phyloP scores from a whole-genome alignment of 208 protist genomes.

The Acanthamoeba royreba region DNA sequence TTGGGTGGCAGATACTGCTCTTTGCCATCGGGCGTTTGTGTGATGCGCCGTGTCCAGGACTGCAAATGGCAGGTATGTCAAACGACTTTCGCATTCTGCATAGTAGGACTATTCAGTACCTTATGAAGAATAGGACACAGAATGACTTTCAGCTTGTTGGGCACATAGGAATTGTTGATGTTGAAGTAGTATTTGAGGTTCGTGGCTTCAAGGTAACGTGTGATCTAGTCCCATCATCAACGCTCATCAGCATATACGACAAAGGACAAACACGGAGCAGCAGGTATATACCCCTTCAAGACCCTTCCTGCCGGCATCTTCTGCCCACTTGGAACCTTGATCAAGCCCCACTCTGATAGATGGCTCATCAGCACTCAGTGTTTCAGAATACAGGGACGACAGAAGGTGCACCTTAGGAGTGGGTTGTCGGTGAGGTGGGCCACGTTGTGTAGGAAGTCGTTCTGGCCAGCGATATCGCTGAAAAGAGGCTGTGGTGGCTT shows the following conservation, averaged over 20 bases:
- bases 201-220: slow-evolving; percentile 33
- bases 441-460: neutral
- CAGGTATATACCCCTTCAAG: neutral
- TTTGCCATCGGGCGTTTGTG: neutral
- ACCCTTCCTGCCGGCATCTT: neutral
- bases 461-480: neutral
- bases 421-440: neutral
- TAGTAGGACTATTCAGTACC: neutral
- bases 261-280: neutral
- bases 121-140: slow-evolving; percentile 74
- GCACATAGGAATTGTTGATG: slow-evolving; percentile 80
- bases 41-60: slow-evolving; percentile 33
- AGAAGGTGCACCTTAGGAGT: neutral
- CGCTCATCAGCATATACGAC: neutral
- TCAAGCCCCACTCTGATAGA: neutral
- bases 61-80: neutral
- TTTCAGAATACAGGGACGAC: neutral
- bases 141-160: slow-evolving; percentile 77
- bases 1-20: slow-evolving; percentile 29
- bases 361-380: neutral
- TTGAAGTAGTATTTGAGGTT: slow-evolving; percentile 75
- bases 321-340: neutral
- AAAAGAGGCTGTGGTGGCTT: neutral
- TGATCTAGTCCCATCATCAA: neutral
- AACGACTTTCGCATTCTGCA: neutral